Evolutionary conservation across 208 protist species (phyloP).

Genomic region (Acanthamoeba culbertsoni): DNA sequence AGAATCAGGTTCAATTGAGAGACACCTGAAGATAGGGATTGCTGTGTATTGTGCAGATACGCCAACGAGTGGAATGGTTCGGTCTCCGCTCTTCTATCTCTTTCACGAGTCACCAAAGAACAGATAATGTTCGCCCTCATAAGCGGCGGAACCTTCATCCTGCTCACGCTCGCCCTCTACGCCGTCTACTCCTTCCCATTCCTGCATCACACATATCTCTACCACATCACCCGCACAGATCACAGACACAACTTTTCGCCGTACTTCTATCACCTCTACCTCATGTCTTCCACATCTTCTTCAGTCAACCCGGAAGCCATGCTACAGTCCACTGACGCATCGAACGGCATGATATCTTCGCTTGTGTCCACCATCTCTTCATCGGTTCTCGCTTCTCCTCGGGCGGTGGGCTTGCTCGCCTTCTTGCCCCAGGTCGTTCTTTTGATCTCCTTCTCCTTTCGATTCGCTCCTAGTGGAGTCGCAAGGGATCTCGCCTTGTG

Average conservation of each 20-base stretch:
- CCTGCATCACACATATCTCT: slow-evolving; percentile 83
- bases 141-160: slow-evolving; percentile 6
- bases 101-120: not conserved
- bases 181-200: slow-evolving; percentile 81
- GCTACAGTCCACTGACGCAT: not conserved
- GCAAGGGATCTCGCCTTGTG: slow-evolving; percentile 69
- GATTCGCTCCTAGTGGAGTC: not conserved
- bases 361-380: not conserved
- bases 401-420: slow-evolving; percentile 57
- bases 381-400: not conserved
- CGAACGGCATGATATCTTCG: not conserved
- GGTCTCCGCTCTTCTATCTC: not conserved
- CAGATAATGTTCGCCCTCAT: not conserved
- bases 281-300: slow-evolving; percentile 58
- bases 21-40: not conserved
- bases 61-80: not conserved
- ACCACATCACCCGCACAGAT: slow-evolving; percentile 82
- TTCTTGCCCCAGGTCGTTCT: slow-evolving; percentile 83
- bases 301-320: not conserved
- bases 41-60: not conserved
- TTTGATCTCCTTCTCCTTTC: slow-evolving; percentile 43
- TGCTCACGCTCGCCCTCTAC: slow-evolving; percentile 22
- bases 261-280: slow-evolving; percentile 83
- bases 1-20: not conserved
- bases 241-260: slow-evolving; percentile 85